Base-by-base conservation (phyloP, 345 rosid genomes). In the Conringia planisiliqua region DNA sequence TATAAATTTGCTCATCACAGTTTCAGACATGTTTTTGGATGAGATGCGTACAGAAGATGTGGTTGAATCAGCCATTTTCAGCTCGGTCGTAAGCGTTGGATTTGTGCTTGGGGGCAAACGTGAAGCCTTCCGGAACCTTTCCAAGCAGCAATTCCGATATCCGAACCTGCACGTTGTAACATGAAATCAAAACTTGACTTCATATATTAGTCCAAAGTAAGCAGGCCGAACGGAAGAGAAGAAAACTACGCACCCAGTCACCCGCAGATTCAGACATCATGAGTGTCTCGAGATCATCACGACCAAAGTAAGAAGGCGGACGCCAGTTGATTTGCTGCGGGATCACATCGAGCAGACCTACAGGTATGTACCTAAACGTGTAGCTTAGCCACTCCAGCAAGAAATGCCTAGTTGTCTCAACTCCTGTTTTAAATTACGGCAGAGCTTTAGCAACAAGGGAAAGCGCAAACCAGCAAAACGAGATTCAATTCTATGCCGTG, bases 231-330 rank as follows among this genome's bases (percentile, higher is more conserved):
- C 16, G 40, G 32, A 40, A 10, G 7, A 68, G 50, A 50, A 32
- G 35, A 39, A 22, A 67, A 26, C 10, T 24, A 39, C 79, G 59
- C 83, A 95, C 97, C 97, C 97, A 95, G 71, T 95, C 97, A 74
- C 93, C 96, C 3, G 97, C 99, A 66, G 97, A 90, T 68, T 92
- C 97, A 58, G 97, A 94, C 36, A 90, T 90, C 97, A 94, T 88
- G 24, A 89, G 79, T 22, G 99, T 90, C 79, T 95, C 97, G n/a
- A 92, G 97, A 76, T 95, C 99, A 80, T 95, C 90, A 35, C 97
- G 96, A 29, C 99, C 93, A 63, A 67, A 86, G 78, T 87, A 95
- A 30, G 96, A 88, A 39, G 99, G 99, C 2, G 92, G 90, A 0
- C 97, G 97, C 99, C 97, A 95, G 78, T 92, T 95, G 16, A 92